Percentiles rank a stretch among this genome's conserved stretches.
Evolutionary conservation across 441 rosid genomes (phyloP).

Genomic region (Mallotus japonicus): DNA sequence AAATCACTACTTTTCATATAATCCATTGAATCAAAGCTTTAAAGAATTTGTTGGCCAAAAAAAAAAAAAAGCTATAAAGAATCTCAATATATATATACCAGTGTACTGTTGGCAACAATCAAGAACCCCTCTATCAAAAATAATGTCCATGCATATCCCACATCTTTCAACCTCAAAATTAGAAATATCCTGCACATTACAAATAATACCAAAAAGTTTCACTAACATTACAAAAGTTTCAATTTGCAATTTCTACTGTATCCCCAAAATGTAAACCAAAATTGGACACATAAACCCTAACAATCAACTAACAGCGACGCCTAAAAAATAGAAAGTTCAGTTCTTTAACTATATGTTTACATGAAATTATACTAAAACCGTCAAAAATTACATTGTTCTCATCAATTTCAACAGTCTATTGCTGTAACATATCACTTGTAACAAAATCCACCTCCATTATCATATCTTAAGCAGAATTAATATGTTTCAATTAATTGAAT

Average conservation of each 20-base stretch:
- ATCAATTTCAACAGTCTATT: slow-evolving; percentile 51
- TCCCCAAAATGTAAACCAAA: not conserved
- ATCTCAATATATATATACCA: slow-evolving; percentile 33
- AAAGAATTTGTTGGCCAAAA: too few relatives aligned
- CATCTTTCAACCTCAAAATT: slow-evolving; percentile 77
- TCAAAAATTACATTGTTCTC: slow-evolving; percentile 48
- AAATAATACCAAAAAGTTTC: not conserved
- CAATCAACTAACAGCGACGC: not conserved
- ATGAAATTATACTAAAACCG: not conserved
- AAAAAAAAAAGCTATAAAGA: too few relatives aligned
- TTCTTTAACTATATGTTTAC: not conserved
- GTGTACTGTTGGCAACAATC: slow-evolving; percentile 82
- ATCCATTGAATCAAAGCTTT: not conserved
- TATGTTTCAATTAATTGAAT: not conserved
- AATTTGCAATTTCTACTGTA: not conserved
- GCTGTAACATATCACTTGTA: slow-evolving; percentile 45
- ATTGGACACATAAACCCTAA: not conserved
- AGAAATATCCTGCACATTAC: slow-evolving; percentile 49
- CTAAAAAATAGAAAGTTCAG: not conserved
- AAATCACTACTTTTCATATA: slow-evolving; percentile 22
- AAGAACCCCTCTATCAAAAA: slow-evolving; percentile 85
- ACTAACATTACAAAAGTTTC: not conserved
- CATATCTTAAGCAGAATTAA: slow-evolving; percentile 10
- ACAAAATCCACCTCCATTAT: slow-evolving; percentile 70
- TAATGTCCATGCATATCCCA: slow-evolving; percentile 95